These are phyloP conservation scores for Craterostigma plantagineum DNA, from an alignment of 257 asterid species.

Conservation along the genomic window DNA sequence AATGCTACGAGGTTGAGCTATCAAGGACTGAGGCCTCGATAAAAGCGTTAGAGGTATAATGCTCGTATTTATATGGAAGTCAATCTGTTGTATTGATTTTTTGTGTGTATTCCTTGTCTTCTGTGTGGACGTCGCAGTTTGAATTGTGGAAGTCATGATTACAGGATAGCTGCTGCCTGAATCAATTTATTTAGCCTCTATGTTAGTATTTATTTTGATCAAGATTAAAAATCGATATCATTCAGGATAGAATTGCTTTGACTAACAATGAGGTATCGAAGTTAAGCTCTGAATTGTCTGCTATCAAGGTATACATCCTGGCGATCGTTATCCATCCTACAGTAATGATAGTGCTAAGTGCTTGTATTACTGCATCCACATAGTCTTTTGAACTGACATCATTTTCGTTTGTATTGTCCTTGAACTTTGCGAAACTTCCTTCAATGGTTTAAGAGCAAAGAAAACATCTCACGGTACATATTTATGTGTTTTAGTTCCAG, in stretches of 20 bases:
- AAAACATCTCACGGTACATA: conserved; percentile 29
- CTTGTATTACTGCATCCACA: neutral
- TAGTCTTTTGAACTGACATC: conserved; percentile 4
- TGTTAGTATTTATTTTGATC: too few relatives aligned
- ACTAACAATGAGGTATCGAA: conserved; percentile 35
- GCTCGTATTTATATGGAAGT: neutral
- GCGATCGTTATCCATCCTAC: neutral
- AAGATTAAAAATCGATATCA: too few relatives aligned
- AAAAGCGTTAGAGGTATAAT: conserved; percentile 41
- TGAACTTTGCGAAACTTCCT: conserved; percentile 9
- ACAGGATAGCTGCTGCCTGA: too few relatives aligned
- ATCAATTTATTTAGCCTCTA: too few relatives aligned
- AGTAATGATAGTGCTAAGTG: too few relatives aligned
- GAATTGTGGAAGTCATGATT: too few relatives aligned
- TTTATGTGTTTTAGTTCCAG: neutral
- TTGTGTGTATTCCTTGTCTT: neutral
- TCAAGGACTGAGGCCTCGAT: conserved; percentile 40
- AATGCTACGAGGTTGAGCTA: conserved; percentile 56
- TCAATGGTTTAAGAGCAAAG: conserved; percentile 37
- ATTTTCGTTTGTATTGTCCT: conserved; percentile 3
- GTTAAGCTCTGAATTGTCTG: conserved; percentile 26
- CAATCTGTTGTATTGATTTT: conserved; percentile 5
- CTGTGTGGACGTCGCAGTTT: too few relatives aligned
- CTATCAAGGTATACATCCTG: conserved; percentile 28
- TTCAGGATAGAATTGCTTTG: conserved; percentile 39